Evolutionary conservation across 768 basidiomycete genomes (phyloP), one percentile per base, ranked within the genome.

Genomic region (Pulveroboletus sp.): DNA sequence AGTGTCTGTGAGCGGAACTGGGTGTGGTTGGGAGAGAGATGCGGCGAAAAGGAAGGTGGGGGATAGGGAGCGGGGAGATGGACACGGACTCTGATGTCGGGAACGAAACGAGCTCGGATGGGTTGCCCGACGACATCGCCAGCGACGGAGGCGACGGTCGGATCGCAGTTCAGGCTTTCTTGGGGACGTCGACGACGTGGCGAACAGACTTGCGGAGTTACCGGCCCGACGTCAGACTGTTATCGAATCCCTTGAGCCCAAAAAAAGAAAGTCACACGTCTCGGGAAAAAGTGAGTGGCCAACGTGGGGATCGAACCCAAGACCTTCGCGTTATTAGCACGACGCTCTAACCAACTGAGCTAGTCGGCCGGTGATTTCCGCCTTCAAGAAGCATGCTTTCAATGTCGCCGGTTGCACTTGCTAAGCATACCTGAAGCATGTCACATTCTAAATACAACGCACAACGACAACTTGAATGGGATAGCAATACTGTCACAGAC

Each of bases 281-380:
- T 14, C 9, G 11, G 12, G 14, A 17, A 47, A 52, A 58, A 58
- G n/a, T 4, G 13, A 20, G 0, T 61, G 81, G 81, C 81, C 81
- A 81, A 79, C 79, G 76, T 82, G 81, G 81, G 82, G 81, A 75
- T 83, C 81, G 82, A 84, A 84, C 81, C 82, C 81, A 84, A 78
- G 82, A 82, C 83, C 62, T 63, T 63, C 63, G 62, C 63, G 63
- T 65, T 63, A 63, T 63, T 63, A 63, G 62, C 62, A 63, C 62
- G 62, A 63, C 63, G 62, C 62, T 63, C 62, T 63, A 63, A 63
- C 62, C 62, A 63, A 63, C 62, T 63, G 62, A 63, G 63, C 63
- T 63, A 63, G 63, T 55, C 62, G 62, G 63, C 62, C 60, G 4
- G 19, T 41, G n/a, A 9, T 31, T 37, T 41, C 19, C 24, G 21